phyloP scores from a whole-genome alignment of 2,329 filamentous ascomycete species.

The Colletotrichum tabaci region DNA sequence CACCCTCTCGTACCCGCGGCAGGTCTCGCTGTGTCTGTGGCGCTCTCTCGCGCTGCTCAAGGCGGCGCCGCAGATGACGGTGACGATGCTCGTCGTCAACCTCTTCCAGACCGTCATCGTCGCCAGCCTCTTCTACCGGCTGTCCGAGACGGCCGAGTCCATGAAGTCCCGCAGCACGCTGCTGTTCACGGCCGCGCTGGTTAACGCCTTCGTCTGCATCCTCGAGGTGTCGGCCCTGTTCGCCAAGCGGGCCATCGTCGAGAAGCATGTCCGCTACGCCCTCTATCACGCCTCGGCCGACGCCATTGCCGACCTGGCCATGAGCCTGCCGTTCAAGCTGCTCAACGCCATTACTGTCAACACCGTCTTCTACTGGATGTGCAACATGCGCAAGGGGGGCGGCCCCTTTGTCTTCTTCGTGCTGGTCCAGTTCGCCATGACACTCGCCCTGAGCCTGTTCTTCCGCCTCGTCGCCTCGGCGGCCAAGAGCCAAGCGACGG shows the following conservation, averaged over 20 bases:
- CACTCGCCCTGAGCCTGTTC: slow-evolving; percentile 73
- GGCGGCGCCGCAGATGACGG: slow-evolving; percentile 43
- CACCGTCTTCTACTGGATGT: slow-evolving; percentile 53
- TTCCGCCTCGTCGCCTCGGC: slow-evolving; percentile 78
- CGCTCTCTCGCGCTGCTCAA: slow-evolving; percentile 42
- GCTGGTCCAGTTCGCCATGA: slow-evolving; percentile 72
- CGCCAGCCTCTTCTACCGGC: slow-evolving; percentile 76
- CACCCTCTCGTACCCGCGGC: slow-evolving; percentile 44
- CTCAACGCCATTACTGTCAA: slow-evolving; percentile 68
- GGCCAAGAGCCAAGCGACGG: slow-evolving; percentile 60
- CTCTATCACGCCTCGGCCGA: slow-evolving; percentile 52
- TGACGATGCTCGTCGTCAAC: slow-evolving; percentile 48
- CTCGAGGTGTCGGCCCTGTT: slow-evolving; percentile 52
- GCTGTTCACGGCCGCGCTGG: slow-evolving; percentile 55
- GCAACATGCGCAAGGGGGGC: slow-evolving; percentile 46
- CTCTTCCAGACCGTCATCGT: slow-evolving; percentile 76
- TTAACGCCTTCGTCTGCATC: slow-evolving; percentile 60
- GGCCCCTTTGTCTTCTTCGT: slow-evolving; percentile 74
- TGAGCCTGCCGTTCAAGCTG: slow-evolving; percentile 62
- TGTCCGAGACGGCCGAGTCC: slow-evolving; percentile 66
- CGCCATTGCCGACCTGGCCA: slow-evolving; percentile 57
- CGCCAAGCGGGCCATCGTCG: slow-evolving; percentile 50
- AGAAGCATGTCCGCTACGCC: slow-evolving; percentile 51
- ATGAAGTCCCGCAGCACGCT: slow-evolving; percentile 65
- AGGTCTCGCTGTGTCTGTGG: slow-evolving; percentile 45